A percentile compares a stretch with the other conserved stretches of the same genome.
Evolutionary conservation across 345 rosid genomes (phyloP).

Genomic region (Isatis tinctoria): DNA sequence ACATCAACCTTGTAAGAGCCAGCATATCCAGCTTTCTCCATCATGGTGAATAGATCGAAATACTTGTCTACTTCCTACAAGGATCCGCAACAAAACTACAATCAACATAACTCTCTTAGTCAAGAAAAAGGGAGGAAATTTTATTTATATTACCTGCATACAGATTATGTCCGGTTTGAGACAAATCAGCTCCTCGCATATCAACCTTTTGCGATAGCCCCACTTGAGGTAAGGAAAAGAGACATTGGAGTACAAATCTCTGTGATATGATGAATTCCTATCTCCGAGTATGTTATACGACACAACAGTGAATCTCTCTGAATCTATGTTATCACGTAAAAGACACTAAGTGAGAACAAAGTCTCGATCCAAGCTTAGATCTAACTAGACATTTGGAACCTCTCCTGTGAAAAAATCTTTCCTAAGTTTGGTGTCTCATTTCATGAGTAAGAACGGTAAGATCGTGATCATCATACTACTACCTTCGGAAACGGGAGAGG

Average conservation of each 20-base stretch:
- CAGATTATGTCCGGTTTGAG: conserved; percentile 68
- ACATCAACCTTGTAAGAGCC: conserved; percentile 64
- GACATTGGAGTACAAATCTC: conserved; percentile 57
- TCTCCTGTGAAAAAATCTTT: background rate
- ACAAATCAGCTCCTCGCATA: conserved; percentile 54
- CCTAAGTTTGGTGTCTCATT: background rate
- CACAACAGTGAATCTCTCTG: conserved; percentile 59
- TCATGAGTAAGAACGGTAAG: background rate
- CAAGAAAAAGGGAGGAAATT: background rate
- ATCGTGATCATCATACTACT: background rate
- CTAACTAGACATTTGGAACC: background rate
- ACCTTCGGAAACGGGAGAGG: conserved; percentile 46
- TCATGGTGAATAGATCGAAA: conserved; percentile 43
- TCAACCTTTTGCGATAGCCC: conserved; percentile 59
- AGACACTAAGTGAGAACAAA: background rate
- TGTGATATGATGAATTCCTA: conserved; percentile 58
- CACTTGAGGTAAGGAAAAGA: conserved; percentile 54
- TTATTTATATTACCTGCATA: conserved; percentile 52
- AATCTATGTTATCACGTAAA: conserved; percentile 1
- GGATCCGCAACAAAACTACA: conserved; percentile 3
- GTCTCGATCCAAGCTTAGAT: background rate
- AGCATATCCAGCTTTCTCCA: conserved; percentile 67
- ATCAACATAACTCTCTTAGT: background rate
- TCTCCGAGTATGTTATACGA: conserved; percentile 81
- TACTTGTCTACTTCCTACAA: conserved; percentile 81